These are phyloP conservation scores for Astrocystis sublimbata DNA, from an alignment of 495 filamentous ascomycete species.

Conservation along the genomic window DNA sequence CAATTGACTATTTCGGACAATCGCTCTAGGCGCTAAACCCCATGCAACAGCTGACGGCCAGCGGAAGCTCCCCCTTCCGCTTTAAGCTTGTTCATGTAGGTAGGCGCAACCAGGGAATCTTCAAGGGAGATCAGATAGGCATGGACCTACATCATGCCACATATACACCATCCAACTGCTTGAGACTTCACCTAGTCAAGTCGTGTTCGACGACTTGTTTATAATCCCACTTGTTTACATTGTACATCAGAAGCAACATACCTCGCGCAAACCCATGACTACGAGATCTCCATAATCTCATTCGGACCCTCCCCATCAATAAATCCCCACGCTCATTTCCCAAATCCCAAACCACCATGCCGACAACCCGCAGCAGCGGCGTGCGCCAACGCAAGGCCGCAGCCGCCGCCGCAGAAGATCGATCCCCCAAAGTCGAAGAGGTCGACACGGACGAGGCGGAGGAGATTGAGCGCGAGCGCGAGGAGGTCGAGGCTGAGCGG, in stretches of 20 bases:
- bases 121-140: neutral
- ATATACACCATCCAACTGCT: slow-evolving; percentile 9
- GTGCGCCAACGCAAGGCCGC: slow-evolving; percentile 32
- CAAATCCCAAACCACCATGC: slow-evolving; percentile 12
- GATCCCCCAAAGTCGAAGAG: slow-evolving; percentile 27
- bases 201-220: too few species aligned
- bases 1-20: slow-evolving; percentile 11
- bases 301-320: neutral
- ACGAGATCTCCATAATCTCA: neutral
- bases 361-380: slow-evolving; percentile 23
- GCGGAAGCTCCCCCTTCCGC: slow-evolving; percentile 16
- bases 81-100: neutral
- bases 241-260: too few species aligned
- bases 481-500: slow-evolving; percentile 16
- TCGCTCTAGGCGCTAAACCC: neutral
- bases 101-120: too few species aligned
- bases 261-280: too few species aligned
- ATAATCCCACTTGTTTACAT: too few species aligned
- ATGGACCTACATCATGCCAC: slow-evolving; percentile 6
- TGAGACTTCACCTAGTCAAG: too few species aligned
- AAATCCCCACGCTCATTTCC: neutral
- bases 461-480: slow-evolving; percentile 26
- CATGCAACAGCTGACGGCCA: slow-evolving; percentile 2
- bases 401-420: slow-evolving; percentile 15
- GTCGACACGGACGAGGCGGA: slow-evolving; percentile 29